These are phyloP conservation scores for Colletotrichum sp. DNA, from an alignment of 2,329 filamentous ascomycete genomes.

Conservation along the genomic window DNA sequence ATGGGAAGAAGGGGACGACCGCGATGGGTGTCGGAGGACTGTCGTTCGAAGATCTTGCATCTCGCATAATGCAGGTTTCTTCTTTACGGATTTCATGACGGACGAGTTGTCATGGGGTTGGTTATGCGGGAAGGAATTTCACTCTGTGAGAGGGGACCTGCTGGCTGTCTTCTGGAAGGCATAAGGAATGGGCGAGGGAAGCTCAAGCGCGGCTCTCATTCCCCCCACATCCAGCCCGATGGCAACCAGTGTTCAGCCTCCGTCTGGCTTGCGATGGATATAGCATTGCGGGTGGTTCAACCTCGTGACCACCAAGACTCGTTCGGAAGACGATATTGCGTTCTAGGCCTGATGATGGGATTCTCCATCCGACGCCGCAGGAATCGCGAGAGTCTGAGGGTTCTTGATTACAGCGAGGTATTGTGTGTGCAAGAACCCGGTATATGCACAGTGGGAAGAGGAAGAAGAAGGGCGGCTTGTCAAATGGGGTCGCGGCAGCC, in stretches of 20 bases:
- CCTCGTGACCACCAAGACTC: neutral
- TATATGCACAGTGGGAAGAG: neutral
- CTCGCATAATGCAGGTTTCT: neutral
- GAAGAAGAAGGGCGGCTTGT: neutral
- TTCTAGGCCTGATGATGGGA: neutral
- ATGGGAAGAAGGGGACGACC: neutral
- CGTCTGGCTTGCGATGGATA: neutral
- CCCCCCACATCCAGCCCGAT: neutral
- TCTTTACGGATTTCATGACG: neutral
- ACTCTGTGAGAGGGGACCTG: neutral
- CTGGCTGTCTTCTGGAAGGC: neutral
- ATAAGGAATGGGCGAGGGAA: neutral
- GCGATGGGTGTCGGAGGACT: neutral
- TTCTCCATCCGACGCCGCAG: neutral
- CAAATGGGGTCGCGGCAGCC: conserved; percentile 5
- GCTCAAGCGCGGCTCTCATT: neutral
- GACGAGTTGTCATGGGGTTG: neutral
- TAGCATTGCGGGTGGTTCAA: neutral
- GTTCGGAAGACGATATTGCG: neutral
- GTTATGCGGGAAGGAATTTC: neutral
- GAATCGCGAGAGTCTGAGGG: neutral
- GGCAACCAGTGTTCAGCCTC: neutral
- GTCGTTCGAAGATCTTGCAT: neutral
- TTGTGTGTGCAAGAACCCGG: neutral
- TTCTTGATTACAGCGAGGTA: neutral